A percentile compares a stretch with the other conserved stretches of the same genome.
Conservation (phyloP, 495 filamentous ascomycete genomes). For the Cercophora newfieldiana region DNA sequence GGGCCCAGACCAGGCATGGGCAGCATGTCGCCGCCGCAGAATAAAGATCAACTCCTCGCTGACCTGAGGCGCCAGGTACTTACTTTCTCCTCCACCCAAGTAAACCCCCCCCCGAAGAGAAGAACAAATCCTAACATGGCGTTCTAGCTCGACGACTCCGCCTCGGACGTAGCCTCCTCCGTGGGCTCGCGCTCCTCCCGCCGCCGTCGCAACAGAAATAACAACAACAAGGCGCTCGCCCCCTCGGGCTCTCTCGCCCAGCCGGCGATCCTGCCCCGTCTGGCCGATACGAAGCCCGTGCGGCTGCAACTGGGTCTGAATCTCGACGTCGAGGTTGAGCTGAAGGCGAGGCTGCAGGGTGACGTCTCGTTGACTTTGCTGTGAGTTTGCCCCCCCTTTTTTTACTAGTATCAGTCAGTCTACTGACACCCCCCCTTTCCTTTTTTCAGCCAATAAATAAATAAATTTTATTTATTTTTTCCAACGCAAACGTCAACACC, state of each 20-base stretch:
- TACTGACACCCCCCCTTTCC: background rate
- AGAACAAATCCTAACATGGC: background rate
- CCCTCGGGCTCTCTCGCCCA: slow-evolving; percentile 10
- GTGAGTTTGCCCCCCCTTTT: slow-evolving; percentile 27
- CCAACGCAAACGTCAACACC: no score
- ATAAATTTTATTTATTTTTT: no score
- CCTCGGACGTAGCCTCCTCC: slow-evolving; percentile 28
- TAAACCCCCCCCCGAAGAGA: background rate
- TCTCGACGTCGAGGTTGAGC: slow-evolving; percentile 38
- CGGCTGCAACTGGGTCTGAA: slow-evolving; percentile 39
- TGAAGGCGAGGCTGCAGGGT: slow-evolving; percentile 23
- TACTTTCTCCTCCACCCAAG: background rate
- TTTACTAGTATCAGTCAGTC: background rate
- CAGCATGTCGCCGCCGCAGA: background rate
- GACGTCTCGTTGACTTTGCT: slow-evolving; percentile 39
- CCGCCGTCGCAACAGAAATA: slow-evolving; percentile 29
- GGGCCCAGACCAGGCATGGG: slow-evolving; percentile 13
- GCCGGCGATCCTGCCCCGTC: slow-evolving; percentile 22
- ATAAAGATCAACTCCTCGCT: slow-evolving; percentile 30
- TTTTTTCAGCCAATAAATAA: background rate
- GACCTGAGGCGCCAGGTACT: slow-evolving; percentile 32
- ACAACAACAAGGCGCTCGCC: slow-evolving; percentile 29
- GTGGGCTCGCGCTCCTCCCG: slow-evolving; percentile 30
- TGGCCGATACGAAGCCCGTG: slow-evolving; percentile 39
- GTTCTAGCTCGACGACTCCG: slow-evolving; percentile 30